These are phyloP conservation scores for Hypoxylon sp. DNA, from an alignment of 2,329 filamentous ascomycete species.

Conservation along the genomic window DNA sequence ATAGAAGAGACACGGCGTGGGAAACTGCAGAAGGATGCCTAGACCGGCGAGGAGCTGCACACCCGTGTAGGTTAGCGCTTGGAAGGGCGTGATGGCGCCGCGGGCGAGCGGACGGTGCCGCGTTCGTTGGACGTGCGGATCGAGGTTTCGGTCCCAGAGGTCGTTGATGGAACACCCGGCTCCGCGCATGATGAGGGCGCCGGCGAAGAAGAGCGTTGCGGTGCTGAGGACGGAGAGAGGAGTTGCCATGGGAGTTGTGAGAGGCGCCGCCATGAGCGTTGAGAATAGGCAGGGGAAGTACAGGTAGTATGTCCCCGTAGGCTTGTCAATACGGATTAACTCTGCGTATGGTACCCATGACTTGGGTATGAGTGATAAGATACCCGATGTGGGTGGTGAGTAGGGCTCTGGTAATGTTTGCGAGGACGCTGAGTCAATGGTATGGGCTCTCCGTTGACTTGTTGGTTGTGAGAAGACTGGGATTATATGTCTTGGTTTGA, in stretches of 20 bases:
- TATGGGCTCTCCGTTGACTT: constrained; percentile 44
- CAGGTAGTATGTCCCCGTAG: constrained; percentile 85
- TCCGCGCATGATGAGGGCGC: constrained; percentile 87
- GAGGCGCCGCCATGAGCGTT: constrained; percentile 82
- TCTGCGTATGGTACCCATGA: constrained; percentile 86
- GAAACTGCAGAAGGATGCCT: constrained; percentile 82
- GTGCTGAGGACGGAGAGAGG: constrained; percentile 75
- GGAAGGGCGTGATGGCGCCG: constrained; percentile 78
- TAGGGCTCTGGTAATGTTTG: constrained; percentile 63
- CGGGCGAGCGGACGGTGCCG: constrained; percentile 85
- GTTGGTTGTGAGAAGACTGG: constrained; percentile 22
- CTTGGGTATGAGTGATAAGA: constrained; percentile 77
- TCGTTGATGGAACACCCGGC: constrained; percentile 93
- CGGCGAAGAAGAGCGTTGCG: constrained; percentile 78
- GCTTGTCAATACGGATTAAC: constrained; percentile 85
- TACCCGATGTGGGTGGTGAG: constrained; percentile 76
- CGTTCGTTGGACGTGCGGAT: constrained; percentile 83
- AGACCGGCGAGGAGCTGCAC: constrained; percentile 81
- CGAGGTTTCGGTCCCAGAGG: constrained; percentile 89
- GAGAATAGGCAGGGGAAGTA: constrained; percentile 90
- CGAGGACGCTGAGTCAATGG: constrained; percentile 46
- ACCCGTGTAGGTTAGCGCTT: constrained; percentile 82
- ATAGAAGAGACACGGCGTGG: constrained; percentile 82
- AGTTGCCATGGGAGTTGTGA: constrained; percentile 72
- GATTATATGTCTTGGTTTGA: constrained; percentile 43